These are phyloP conservation scores for Amylocarpus encephaloides DNA, from an alignment of 2,329 filamentous ascomycete genomes.

Conservation along the genomic window DNA sequence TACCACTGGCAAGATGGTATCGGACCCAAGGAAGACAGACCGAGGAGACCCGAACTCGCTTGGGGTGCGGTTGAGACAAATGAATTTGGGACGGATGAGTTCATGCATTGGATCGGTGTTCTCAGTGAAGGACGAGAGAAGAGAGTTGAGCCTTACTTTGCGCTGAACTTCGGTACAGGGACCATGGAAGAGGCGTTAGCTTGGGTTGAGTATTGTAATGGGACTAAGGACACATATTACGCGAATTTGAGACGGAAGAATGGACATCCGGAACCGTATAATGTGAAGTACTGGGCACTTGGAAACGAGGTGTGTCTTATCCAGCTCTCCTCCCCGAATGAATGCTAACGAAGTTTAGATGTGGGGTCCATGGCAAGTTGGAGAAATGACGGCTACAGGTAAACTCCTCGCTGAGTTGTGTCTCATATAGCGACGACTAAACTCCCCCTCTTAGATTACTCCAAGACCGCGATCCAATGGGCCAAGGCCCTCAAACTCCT, in stretches of 20 bases:
- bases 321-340: not conserved
- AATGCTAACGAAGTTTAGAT: slow-evolving; percentile 17
- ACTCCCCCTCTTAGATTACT: slow-evolving; percentile 44
- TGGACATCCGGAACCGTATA: slow-evolving; percentile 70
- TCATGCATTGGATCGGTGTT: slow-evolving; percentile 71
- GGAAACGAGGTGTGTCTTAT: slow-evolving; percentile 55
- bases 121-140: slow-evolving; percentile 55
- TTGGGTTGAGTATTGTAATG: slow-evolving; percentile 86
- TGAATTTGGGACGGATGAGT: slow-evolving; percentile 76
- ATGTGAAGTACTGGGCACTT: slow-evolving; percentile 79
- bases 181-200: slow-evolving; percentile 51
- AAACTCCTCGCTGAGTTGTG: not conserved
- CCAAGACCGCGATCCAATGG: slow-evolving; percentile 52
- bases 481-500: slow-evolving; percentile 51
- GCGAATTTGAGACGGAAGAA: slow-evolving; percentile 73
- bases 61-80: slow-evolving; percentile 75
- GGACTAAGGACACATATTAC: slow-evolving; percentile 69
- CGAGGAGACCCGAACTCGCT: slow-evolving; percentile 60
- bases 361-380: slow-evolving; percentile 41
- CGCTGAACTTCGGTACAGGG: slow-evolving; percentile 76
- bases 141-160: slow-evolving; percentile 71
- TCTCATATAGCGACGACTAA: slow-evolving; percentile 37
- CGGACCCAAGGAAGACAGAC: slow-evolving; percentile 64
- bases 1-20: slow-evolving; percentile 83
- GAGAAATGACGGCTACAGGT: slow-evolving; percentile 9